These are phyloP conservation scores for Lignosus rhinocerotis DNA, from an alignment of 1,284 basidiomycete genomes.

Conservation along the genomic window DNA sequence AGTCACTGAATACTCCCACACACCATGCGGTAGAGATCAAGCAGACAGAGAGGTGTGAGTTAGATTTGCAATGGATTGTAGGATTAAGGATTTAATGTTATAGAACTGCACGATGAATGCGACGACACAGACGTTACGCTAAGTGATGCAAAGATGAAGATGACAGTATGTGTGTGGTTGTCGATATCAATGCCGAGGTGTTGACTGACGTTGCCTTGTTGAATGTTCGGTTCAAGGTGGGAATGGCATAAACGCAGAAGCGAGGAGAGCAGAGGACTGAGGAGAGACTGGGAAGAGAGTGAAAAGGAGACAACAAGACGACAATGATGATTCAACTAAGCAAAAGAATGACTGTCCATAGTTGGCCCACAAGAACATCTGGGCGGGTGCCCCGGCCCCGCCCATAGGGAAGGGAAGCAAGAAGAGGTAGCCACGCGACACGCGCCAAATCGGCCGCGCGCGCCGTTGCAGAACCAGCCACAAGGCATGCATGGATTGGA, in stretches of 20 bases:
- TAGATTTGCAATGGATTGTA: conserved; percentile 14
- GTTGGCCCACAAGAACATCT: conserved; percentile 1
- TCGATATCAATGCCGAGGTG: conserved; percentile 2
- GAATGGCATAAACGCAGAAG: background rate
- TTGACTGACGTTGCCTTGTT: background rate
- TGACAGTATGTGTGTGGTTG: background rate
- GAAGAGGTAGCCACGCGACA: conserved; percentile 3
- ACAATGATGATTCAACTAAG: conserved; percentile 5
- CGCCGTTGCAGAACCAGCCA: conserved; percentile 19
- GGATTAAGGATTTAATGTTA: conserved; percentile 22
- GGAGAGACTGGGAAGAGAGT: background rate
- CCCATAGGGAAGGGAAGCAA: conserved; percentile 6
- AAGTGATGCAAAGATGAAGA: conserved; percentile 8
- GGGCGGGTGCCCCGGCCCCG: conserved; percentile 10
- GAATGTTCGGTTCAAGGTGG: background rate
- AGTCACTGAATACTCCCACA: background rate
- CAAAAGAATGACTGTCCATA: conserved; percentile 21
- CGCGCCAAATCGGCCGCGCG: conserved; percentile 1
- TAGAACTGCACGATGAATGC: conserved; percentile 19
- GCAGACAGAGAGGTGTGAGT: conserved; percentile 4
- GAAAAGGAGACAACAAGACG: conserved; percentile 14
- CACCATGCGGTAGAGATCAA: background rate
- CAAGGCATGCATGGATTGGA: conserved; percentile 6
- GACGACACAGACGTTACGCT: conserved; percentile 25
- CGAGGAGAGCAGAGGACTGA: background rate